These are phyloP conservation scores for Penicillium sp. DNA, from an alignment of 2,329 filamentous ascomycete species.

Conservation along the genomic window DNA sequence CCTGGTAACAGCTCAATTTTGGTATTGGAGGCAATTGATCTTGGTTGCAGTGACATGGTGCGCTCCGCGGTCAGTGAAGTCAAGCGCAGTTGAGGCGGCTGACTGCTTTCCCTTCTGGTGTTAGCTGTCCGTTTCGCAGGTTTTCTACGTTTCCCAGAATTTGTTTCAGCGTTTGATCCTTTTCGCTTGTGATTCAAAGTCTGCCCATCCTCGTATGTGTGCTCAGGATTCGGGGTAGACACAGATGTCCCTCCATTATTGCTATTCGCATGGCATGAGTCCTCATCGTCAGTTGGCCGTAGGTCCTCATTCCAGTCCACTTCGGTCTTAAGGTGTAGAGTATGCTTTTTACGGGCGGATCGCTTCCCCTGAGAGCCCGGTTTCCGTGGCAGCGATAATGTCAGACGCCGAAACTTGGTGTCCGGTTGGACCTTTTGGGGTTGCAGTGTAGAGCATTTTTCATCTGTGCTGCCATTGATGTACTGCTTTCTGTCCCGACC, in stretches of 20 bases:
- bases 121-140: background rate
- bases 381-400: background rate
- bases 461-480: slow-evolving; percentile 6
- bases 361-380: slow-evolving; percentile 7
- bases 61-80: background rate
- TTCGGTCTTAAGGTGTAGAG: slow-evolving; percentile 10
- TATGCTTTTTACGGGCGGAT: slow-evolving; percentile 19
- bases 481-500: background rate
- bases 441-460: background rate
- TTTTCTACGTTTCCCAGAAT: slow-evolving; percentile 14
- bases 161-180: background rate
- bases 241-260: slow-evolving; percentile 11
- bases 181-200: background rate
- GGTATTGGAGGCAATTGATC: background rate
- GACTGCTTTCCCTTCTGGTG: background rate
- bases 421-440: background rate
- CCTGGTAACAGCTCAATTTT: background rate
- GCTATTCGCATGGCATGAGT: background rate
- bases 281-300: slow-evolving; percentile 25
- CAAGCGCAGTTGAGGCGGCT: slow-evolving; percentile 8
- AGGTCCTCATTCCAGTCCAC: slow-evolving; percentile 36
- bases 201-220: background rate
- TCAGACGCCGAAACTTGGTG: background rate
- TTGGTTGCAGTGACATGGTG: background rate
- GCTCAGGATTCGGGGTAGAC: slow-evolving; percentile 14